These are phyloP conservation scores for Hemisphaericaspora lyxosophila DNA, from an alignment of 1,139 yeast species.

Conservation along the genomic window DNA sequence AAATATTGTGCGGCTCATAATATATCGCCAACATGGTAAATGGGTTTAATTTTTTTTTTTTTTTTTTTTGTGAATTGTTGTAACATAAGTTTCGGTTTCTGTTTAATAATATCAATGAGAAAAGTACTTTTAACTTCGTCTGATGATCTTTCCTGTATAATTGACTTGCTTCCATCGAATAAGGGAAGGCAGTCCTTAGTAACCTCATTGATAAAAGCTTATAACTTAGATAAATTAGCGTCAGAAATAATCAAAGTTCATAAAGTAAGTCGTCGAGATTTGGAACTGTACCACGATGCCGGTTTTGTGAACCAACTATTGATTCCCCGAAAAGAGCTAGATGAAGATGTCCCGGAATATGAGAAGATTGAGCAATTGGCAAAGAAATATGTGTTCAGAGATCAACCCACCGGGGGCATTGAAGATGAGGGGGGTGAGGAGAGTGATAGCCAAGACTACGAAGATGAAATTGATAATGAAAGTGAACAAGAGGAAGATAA, in stretches of 20 bases:
- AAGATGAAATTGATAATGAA: constrained; percentile 7
- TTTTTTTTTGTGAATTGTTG: too few relatives aligned
- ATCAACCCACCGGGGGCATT: background rate
- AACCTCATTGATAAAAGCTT: constrained; percentile 42
- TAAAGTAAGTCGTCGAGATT: constrained; percentile 24
- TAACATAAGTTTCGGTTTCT: background rate
- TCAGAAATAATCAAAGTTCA: constrained; percentile 22
- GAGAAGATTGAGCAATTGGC: constrained; percentile 5
- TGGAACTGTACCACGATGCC: constrained; percentile 40
- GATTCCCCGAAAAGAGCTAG: constrained; percentile 18
- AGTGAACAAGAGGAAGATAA: constrained; percentile 5
- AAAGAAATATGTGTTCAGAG: constrained; percentile 4
- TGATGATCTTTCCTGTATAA: constrained; percentile 21
- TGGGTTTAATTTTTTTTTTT: background rate
- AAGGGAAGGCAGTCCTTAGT: constrained; percentile 50
- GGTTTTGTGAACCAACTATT: constrained; percentile 36
- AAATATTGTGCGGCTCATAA: constrained; percentile 7
- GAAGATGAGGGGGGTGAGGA: background rate
- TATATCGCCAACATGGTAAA: background rate
- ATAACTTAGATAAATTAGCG: constrained; percentile 29
- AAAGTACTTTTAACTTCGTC: constrained; percentile 25
- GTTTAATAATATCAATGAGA: constrained; percentile 1
- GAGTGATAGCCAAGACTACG: constrained; percentile 30
- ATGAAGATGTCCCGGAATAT: constrained; percentile 7
- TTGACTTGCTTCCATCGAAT: constrained; percentile 55